Base-by-base conservation (phyloP, 2,329 filamentous ascomycete species). In the Alternaria arbusti region DNA sequence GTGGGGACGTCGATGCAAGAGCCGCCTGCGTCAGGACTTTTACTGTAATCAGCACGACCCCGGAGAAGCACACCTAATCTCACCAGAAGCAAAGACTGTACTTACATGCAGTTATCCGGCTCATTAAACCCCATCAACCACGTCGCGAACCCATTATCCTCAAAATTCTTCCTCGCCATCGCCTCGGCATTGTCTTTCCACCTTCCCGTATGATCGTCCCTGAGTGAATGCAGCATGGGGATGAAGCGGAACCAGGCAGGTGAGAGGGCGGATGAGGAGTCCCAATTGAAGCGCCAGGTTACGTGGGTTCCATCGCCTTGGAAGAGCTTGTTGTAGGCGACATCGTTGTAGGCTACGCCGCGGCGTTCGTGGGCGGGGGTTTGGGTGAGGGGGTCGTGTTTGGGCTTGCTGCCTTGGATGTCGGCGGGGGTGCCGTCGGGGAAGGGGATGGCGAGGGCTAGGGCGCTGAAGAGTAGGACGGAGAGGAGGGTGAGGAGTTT, bases 211-310 rank as follows among this genome's bases (percentile, higher is more conserved):
- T 71, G 64, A 2, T 70, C 64, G 2, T 32, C n/a, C 0, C 20
- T 30, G 9, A 69, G 54, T 3, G 63, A 64, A 36, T 73, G 70
- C 10, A 77, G 66, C 68, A 76, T 90, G 59, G 91, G 91, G 26
- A 91, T 84, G 79, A 83, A 94, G 74, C 86, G 83, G 70, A 88
- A 74, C 54, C 74, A 75, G 11, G 74, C 70, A 10, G 72, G 63
- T 1, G 43, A 55, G 20, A 79, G 79, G 54, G 78, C 72, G 17
- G 82, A 71, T 11, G 66, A 67, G 32, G 84, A 84, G 56, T 81
- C 87, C 90, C 90, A 92, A 84, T 91, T 91, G 84, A 91, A 91
- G 51, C 80, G 84, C 90, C 90, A 92, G 20, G 79, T 78, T 65
- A 86, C 82, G 57, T 84, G 73, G 44, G 79, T 78, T 5, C 61